Base-by-base conservation (phyloP, 2,329 filamentous ascomycete species). In the Botrytis medusae region DNA sequence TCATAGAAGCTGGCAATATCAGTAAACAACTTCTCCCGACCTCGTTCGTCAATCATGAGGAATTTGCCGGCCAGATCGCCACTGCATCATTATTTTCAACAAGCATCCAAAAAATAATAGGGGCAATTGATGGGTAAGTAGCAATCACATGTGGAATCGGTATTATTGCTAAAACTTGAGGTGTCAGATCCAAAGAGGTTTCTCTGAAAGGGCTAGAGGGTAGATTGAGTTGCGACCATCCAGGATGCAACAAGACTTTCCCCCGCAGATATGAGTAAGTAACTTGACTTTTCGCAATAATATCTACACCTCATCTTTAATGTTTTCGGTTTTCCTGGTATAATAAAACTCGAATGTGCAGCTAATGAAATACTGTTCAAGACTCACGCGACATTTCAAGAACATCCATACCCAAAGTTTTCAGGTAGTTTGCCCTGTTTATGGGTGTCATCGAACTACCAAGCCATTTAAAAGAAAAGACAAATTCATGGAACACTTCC, bases 81-180 rank as follows among this genome's bases (percentile, higher is more conserved):
- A 29, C 22, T 62, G 7, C 37, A 42, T 25, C 22, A 25, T 40
- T 14, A 12, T 25, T 6, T 14, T 22, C 37, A 42, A 12, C 25
- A 5, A 18, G 3, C 4, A 2, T 4, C 22, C 6, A 8, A 29
- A 29, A 29, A 18, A 0, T 29, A 18, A 29, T 37, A 5, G 6
- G 6, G 14, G 2, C 22, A 62, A 42, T 10, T 10, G 1, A n/a
- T 29, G 37, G 25, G 61, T 44, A 63, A 42, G 61, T 29, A n/a
- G 25, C 51, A 61, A 62, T 42, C 5, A 37, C 2, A 16, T 14
- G 6, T 34, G 16, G 7, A 18, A 25, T 4, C 25, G 8, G 25
- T 9, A 44, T 29, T 29, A 8, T 16, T 62, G 22, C 60, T 62
- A 25, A 62, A 3, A 25, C 1, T 8, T 62, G 12, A 42, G 20